A percentile compares a stretch with the other conserved stretches of the same genome.
Evolutionary conservation across 2,329 filamentous ascomycete species (phyloP).

Genomic region (Pezicula carpinea): DNA sequence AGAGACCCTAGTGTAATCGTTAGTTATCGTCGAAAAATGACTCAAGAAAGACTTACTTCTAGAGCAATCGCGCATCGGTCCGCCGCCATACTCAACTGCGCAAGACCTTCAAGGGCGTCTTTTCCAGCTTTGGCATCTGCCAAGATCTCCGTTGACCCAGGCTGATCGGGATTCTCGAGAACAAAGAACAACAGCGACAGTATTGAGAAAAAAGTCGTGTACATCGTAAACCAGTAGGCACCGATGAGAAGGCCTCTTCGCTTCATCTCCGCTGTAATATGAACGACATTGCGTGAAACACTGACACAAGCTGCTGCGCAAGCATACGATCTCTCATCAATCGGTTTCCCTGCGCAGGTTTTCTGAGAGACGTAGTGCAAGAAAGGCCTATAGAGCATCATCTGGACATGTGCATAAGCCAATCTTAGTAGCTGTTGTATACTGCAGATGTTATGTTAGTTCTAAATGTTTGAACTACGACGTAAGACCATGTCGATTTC

Average conservation of each 20-base stretch:
- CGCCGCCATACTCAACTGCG: constrained; percentile 81
- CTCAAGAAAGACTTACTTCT: constrained; percentile 49
- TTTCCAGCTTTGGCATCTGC: constrained; percentile 82
- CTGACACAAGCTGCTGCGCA: constrained; percentile 61
- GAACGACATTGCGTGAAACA: constrained; percentile 66
- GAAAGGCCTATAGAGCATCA: constrained; percentile 79
- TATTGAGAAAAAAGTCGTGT: constrained; percentile 78
- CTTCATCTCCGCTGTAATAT: constrained; percentile 74
- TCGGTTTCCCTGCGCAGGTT: constrained; percentile 46
- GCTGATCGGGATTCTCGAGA: constrained; percentile 72
- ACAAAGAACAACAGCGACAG: constrained; percentile 76
- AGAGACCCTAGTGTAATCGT: constrained; percentile 57
- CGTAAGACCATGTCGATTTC: background rate
- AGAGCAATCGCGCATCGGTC: constrained; percentile 78
- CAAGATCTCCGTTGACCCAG: constrained; percentile 72
- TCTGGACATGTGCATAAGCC: constrained; percentile 77
- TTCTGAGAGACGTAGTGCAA: constrained; percentile 74
- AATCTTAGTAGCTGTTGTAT: constrained; percentile 73
- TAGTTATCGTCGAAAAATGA: constrained; percentile 6
- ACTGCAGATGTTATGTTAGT: constrained; percentile 31
- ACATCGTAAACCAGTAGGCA: constrained; percentile 83
- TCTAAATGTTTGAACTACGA: background rate
- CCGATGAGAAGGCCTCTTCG: constrained; percentile 71
- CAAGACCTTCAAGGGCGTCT: constrained; percentile 73
- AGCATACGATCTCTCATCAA: constrained; percentile 76